Conservation (phyloP, 306 rosid species). For the Castanospermum australe region DNA sequence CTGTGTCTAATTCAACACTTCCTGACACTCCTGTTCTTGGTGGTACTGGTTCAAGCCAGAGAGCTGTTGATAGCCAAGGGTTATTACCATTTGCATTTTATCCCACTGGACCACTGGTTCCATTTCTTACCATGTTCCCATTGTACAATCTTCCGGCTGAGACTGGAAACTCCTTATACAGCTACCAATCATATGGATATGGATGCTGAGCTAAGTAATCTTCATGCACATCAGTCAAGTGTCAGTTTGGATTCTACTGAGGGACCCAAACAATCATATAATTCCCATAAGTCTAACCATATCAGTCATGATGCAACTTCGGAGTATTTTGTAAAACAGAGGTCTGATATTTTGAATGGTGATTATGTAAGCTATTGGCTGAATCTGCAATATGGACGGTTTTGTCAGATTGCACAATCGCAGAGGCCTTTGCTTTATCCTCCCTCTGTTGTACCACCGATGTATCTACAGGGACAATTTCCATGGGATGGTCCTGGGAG, state of each 20-base stretch:
- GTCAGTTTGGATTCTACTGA: slow-evolving; percentile 35
- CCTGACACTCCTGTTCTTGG: slow-evolving; percentile 41
- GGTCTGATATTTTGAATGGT: slow-evolving; percentile 52
- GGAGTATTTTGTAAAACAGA: slow-evolving; percentile 33
- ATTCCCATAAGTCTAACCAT: slow-evolving; percentile 21
- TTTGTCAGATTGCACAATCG: slow-evolving; percentile 40
- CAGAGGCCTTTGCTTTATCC: slow-evolving; percentile 21
- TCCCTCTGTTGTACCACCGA: slow-evolving; percentile 38
- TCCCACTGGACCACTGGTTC: slow-evolving; percentile 58
- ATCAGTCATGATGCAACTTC: slow-evolving; percentile 30
- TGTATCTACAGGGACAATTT: slow-evolving; percentile 44
- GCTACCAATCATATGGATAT: slow-evolving; percentile 36
- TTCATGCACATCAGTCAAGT: slow-evolving; percentile 32
- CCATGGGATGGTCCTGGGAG: slow-evolving; percentile 56
- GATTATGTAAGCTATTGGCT: slow-evolving; percentile 53
- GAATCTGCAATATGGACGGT: slow-evolving; percentile 58
- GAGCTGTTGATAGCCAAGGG: slow-evolving; percentile 47
- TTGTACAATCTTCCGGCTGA: slow-evolving; percentile 44
- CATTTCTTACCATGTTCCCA: slow-evolving; percentile 49
- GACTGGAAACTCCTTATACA: slow-evolving; percentile 43
- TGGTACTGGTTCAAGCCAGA: slow-evolving; percentile 45
- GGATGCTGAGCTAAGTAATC: slow-evolving; percentile 41
- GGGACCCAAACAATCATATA: slow-evolving; percentile 33
- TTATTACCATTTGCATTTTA: slow-evolving; percentile 41
- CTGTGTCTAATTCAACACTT: slow-evolving; percentile 42